Evolutionary conservation across 73 alveolate genomes (phyloP).

Genomic region (Tetrahymena thermophila): DNA sequence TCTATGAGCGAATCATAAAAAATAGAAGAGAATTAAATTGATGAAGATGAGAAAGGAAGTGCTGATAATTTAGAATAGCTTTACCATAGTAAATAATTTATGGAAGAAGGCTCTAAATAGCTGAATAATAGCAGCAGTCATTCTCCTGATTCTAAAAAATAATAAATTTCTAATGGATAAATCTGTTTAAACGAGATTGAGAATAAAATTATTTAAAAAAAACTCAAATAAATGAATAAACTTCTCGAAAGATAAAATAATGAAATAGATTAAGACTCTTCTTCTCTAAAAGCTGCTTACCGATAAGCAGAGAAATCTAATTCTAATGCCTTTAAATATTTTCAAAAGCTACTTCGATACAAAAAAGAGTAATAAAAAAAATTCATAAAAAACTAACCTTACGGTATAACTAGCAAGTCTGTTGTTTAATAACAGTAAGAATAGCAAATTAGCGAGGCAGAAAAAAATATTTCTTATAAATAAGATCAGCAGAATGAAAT

Average conservation of each 20-base stretch:
- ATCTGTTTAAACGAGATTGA: neutral
- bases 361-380: neutral
- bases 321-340: neutral
- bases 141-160: neutral
- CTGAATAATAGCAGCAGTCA: neutral
- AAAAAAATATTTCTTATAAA: too few species aligned
- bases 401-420: neutral
- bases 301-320: neutral
- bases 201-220: neutral
- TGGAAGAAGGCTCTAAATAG: neutral
- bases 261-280: neutral
- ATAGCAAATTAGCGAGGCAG: neutral
- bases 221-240: neutral
- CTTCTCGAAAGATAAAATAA: neutral
- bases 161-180: neutral
- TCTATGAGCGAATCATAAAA: neutral
- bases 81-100: neutral
- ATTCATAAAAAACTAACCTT: neutral
- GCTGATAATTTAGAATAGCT: neutral
- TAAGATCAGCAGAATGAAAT: neutral
- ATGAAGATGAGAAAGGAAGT: neutral
- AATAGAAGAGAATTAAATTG: neutral
- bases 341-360: neutral
- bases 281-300: neutral
- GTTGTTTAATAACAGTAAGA: neutral